Evolutionary conservation across 345 rosid genomes (phyloP).

Genomic region (Euphorbia peplus): DNA sequence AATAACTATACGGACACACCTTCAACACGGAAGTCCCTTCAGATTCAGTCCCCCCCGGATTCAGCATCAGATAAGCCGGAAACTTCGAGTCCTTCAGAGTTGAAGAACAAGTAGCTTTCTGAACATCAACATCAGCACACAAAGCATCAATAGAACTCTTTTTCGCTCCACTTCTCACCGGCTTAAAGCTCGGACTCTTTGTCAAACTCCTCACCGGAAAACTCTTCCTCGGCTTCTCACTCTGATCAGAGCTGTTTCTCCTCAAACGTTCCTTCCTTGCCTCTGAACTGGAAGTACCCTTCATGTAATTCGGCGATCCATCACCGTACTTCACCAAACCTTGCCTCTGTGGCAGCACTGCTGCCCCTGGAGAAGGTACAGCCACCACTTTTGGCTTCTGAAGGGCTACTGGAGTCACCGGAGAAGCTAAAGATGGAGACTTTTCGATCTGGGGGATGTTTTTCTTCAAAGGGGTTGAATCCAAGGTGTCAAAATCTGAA

Average conservation of each 20-base stretch:
- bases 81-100: conserved; percentile 80
- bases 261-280: conserved; percentile 58
- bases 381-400: too few relatives aligned
- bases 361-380: too few relatives aligned
- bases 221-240: conserved; percentile 30
- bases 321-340: conserved; percentile 24
- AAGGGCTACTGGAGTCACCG: not conserved
- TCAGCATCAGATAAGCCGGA: conserved; percentile 64
- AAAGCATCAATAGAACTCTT: conserved; percentile 45
- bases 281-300: conserved; percentile 76
- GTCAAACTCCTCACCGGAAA: conserved; percentile 52
- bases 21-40: conserved; percentile 70
- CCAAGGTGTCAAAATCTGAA: conserved; percentile 37
- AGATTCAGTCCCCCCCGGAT: conserved; percentile 56
- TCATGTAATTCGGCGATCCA: conserved; percentile 78
- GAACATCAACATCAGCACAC: conserved; percentile 41
- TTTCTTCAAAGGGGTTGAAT: conserved; percentile 33
- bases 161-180: conserved; percentile 35
- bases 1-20: conserved; percentile 81
- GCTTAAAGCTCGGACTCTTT: conserved; percentile 68
- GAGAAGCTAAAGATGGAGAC: conserved; percentile 32
- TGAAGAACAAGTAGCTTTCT: conserved; percentile 86
- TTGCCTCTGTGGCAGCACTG: conserved; percentile 31
- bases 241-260: conserved; percentile 35
- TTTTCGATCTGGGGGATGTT: conserved; percentile 46